Evolutionary conservation across 805 yeast genomes (phyloP).

Genomic region (Wickerhamomyces bovis): DNA sequence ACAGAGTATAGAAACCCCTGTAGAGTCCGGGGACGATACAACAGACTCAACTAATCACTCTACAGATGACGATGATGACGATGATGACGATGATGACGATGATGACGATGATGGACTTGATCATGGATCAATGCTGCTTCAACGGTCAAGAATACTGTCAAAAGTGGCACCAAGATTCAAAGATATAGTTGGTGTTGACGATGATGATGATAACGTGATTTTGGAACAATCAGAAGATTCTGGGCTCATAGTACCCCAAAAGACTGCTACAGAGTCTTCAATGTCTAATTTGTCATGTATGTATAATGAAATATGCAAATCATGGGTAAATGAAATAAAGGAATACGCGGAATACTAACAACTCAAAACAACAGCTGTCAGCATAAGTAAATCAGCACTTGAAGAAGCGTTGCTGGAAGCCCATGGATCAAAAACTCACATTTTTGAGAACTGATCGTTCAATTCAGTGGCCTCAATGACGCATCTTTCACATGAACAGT

Average conservation of each 20-base stretch:
- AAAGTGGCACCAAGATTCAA: slow-evolving; percentile 14
- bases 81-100: not conserved
- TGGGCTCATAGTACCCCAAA: not conserved
- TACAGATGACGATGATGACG: not conserved
- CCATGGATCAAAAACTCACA: slow-evolving; percentile 18
- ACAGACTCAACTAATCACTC: not conserved
- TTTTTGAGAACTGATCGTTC: slow-evolving; percentile 14
- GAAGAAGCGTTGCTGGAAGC: slow-evolving; percentile 35
- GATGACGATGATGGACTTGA: not conserved
- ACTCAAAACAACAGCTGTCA: slow-evolving; percentile 17
- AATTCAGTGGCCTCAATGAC: slow-evolving; percentile 11
- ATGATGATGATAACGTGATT: slow-evolving; percentile 1
- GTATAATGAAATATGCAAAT: slow-evolving; percentile 4
- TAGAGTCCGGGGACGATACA: not conserved
- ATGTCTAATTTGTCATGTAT: slow-evolving; percentile 29
- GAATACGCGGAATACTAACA: slow-evolving; percentile 5
- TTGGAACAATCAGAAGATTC: not conserved
- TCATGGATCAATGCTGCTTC: slow-evolving; percentile 19
- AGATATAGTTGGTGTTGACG: slow-evolving; percentile 16
- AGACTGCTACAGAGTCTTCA: slow-evolving; percentile 16
- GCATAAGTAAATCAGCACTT: slow-evolving; percentile 34
- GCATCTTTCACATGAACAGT: slow-evolving; percentile 49
- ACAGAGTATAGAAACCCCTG: slow-evolving; percentile 4
- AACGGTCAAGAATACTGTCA: slow-evolving; percentile 21
- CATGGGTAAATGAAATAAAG: no score